Conservation (phyloP, 305 asterid species). For the Solanum chacoense region DNA sequence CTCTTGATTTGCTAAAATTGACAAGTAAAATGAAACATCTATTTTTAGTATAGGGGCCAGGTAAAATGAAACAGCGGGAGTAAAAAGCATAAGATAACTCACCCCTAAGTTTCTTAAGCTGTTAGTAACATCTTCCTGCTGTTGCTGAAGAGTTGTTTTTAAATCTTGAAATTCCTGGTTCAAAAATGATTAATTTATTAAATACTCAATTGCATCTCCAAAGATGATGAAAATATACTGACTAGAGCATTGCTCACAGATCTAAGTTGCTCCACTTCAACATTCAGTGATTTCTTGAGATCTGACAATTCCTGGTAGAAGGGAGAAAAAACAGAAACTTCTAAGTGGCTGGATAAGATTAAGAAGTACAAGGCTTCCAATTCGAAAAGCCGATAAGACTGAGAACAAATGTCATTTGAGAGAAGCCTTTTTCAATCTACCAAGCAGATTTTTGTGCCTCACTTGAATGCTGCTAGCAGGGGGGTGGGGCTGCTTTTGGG, state of each 20-base stretch:
- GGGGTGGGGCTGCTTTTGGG: neutral
- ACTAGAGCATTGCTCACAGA: slow-evolving; percentile 33
- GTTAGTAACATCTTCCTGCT: slow-evolving; percentile 76
- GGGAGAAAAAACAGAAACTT: neutral
- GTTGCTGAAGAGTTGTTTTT: slow-evolving; percentile 79
- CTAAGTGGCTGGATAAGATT: neutral
- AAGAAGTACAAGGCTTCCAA: neutral
- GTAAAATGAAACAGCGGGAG: neutral
- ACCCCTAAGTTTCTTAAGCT: slow-evolving; percentile 68
- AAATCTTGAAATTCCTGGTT: slow-evolving; percentile 82
- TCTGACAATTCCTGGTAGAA: slow-evolving; percentile 59
- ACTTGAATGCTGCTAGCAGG: neutral
- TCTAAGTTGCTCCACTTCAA: slow-evolving; percentile 80
- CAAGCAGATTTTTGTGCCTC: neutral
- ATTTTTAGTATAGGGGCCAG: neutral
- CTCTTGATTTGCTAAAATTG: neutral
- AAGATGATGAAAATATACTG: neutral
- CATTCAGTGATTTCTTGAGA: slow-evolving; percentile 54
- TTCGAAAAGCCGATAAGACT: neutral
- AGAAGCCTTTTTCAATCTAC: neutral
- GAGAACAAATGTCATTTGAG: neutral
- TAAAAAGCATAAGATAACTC: slow-evolving; percentile 7
- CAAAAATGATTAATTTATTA: neutral
- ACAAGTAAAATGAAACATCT: neutral
- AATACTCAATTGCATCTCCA: neutral